Base-by-base conservation (phyloP, 148 eudicot genomes). In the Vaccinium myrtillus region DNA sequence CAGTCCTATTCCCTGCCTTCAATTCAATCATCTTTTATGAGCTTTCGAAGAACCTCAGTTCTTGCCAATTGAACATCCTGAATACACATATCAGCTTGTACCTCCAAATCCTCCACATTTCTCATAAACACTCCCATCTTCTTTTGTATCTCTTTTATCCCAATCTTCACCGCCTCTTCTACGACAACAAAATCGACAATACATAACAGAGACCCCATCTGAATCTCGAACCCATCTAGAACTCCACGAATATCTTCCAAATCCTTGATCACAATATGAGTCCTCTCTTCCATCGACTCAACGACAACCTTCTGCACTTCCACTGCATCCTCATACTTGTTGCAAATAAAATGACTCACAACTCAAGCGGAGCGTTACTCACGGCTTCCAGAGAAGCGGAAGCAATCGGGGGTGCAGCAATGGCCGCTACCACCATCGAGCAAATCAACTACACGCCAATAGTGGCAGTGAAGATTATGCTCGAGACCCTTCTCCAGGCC, bases 301-400 rank as follows among this genome's bases (percentile, higher is more conserved):
- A 94, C 82, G 36, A 95, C 86, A 86, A 92, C 98, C 90, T 93
- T 97, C 80, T 97, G 98, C n/a, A 94, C 98, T 83, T 88, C 95
- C 67, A 97, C 61, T 61, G 93, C 98, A 87, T 80, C 90, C 80
- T 97, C 98, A 70, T 90, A 97, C 88, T 94, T 93, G 30, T 27
- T 27, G 0, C 30, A 27, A 27, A 27, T 0, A 27, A 27, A 27
- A 27, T 27, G 30, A 27, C 30, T 0, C 30, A 27, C 30, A 0
- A 27, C 30, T 27, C 30, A 27, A 27, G 30, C 30, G 30, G 30
- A 27, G 30, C 30, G 30, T 27, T 27, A 27, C 30, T 27, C 30
- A 27, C 30, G 30, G 30, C 30, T 27, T 27, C 30, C 30, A 27
- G 30, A 27, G 30, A 0, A 27, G 30, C 30, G 30, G 30, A 27